Evolutionary conservation across 805 yeast species (phyloP).

Genomic region (Starmerella etchellsii): DNA sequence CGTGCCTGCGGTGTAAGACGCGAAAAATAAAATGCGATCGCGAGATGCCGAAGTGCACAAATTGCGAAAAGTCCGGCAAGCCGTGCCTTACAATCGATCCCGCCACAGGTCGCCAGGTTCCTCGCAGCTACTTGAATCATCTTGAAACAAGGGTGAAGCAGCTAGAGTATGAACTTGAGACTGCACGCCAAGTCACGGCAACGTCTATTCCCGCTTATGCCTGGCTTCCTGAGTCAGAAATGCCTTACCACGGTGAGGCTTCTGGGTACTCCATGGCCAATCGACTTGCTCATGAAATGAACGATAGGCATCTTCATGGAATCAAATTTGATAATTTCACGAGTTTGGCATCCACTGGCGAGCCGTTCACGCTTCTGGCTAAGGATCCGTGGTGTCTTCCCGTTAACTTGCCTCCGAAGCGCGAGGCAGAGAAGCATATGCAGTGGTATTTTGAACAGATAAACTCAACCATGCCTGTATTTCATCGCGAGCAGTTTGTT

Average conservation of each 20-base stretch:
- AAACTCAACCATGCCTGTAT: constrained; percentile 69
- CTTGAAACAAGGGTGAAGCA: constrained; percentile 51
- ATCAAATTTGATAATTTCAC: background rate
- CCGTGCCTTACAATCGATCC: constrained; percentile 80
- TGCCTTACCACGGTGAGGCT: constrained; percentile 3
- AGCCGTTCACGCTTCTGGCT: background rate
- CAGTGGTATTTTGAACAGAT: constrained; percentile 62
- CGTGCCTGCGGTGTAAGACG: constrained; percentile 69
- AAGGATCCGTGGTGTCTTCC: constrained; percentile 5
- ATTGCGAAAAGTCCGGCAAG: constrained; percentile 48
- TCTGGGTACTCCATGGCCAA: constrained; percentile 4
- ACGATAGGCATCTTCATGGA: background rate
- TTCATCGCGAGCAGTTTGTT: constrained; percentile 70
- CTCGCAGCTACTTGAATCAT: constrained; percentile 56
- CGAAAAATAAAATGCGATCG: constrained; percentile 59
- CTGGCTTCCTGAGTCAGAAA: constrained; percentile 5
- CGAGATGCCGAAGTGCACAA: constrained; percentile 52
- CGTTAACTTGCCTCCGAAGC: constrained; percentile 46
- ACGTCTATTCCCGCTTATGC: constrained; percentile 4
- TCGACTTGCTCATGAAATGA: background rate
- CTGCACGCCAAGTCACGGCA: constrained; percentile 28
- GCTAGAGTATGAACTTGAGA: constrained; percentile 40
- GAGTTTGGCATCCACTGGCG: background rate
- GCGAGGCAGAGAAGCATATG: constrained; percentile 52
- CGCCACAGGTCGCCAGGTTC: constrained; percentile 75